Evolutionary conservation across 2,329 filamentous ascomycete species (phyloP), one percentile per base, ranked within the genome.

Genomic region (Aspergillus oerlinghausenensis): DNA sequence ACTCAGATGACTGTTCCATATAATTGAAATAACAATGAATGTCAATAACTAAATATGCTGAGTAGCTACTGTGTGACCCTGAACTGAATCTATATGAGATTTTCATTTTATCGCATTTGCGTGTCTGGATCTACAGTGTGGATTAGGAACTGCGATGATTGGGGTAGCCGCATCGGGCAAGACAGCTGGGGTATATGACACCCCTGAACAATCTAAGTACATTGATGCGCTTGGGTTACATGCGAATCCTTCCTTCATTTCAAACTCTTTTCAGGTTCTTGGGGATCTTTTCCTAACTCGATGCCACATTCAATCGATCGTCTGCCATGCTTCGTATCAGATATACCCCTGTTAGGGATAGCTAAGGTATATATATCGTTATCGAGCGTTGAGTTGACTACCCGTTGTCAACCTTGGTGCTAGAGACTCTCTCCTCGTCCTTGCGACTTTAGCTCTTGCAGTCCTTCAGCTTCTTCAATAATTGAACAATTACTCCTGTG

Each of bases 401-500:
- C 14, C 32, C 17, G 14, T 35, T 17, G 32, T 35, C 32, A 35
- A 35, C 32, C 11, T 6, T 35, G 32, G 32, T 35, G 32, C 4
- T 17, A 14, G 32, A 35, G 11, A 3, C 32, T 35, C 32, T 35
- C 5, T 17, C 4, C 1, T 35, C 5, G 14, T 17, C 32, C 4
- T 35, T 35, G 29, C 11, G 1, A 17, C 11, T 35, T 35, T 19
- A 32, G 14, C 11, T 51, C 53, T 47, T 48, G 9, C 28, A 28
- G 17, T 21, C 17, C 25, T 21, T 43, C 50, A 17, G 23, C 10
- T 25, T 43, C 35, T 25, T 51, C 14, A 40, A 21, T 14, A 51
- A 14, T 14, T 25, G 19, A 5, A 11, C 43, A 14, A 23, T 23
- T 14, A 35, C 14, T 65, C 70, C 55, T 72, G 74, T 49, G 72